Evolutionary conservation across 2,329 filamentous ascomycete genomes (phyloP), one percentile per base, ranked within the genome.

Genomic region (Calonectria pteridis): DNA sequence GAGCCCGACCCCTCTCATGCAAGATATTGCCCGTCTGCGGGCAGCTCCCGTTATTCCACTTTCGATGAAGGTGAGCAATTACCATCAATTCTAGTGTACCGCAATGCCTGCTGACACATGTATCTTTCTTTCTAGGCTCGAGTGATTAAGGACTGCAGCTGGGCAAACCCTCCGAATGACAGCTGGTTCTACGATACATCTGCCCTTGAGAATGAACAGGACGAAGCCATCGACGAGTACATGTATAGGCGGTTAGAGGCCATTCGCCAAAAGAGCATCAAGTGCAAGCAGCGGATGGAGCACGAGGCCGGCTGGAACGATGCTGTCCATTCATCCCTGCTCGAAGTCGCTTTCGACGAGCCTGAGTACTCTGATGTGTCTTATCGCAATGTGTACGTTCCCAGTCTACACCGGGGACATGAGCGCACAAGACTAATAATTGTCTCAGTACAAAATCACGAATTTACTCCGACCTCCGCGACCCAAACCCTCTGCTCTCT

Each of bases 301-400:
- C 53, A 73, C 7, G 53, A 73, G 23, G 63, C 51, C 18, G 65
- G 26, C 35, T 73, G 62, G 71, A 73, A 73, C 28, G 71, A 70
- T 7, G 26, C 31, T 23, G 62, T 73, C 46, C 53, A 73, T 33
- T 62, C 71, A 26, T 69, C 71, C 10, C 59, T 62, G 23, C 55
- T 62, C n/a, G 55, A 62, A 10, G 55, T 62, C 20, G 55, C 55
- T 11, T 35, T 62, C 9, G 55, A 62, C 31, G 55, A 62, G 55
- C 35, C 55, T 3, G 55, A 62, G 37, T 62, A 62, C 29, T 62
- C 55, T 11, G 55, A 62, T 23, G 55, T 62, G 9, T 62, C 55
- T 14, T 62, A 62, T 29, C 55, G 55, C 33, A 62, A 62, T 26
- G 37, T 62, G 55, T 62, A 62, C n/a, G 55, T 40, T 40, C 55